A percentile compares a stretch with the other conserved stretches of the same genome.
Conservation (phyloP, 1,139 yeast species). For the Hansenula sp. region DNA sequence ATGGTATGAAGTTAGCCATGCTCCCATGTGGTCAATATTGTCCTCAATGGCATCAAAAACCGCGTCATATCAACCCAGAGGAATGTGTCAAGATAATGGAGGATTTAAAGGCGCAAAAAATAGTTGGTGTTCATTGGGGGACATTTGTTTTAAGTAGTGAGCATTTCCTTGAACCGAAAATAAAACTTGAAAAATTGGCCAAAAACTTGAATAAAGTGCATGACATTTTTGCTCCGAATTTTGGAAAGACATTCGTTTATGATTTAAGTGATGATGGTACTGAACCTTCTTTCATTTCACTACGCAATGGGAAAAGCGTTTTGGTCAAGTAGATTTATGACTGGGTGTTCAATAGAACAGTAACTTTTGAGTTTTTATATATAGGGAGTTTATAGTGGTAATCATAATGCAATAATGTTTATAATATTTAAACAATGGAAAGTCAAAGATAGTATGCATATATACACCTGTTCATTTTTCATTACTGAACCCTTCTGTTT, state of each 20-base stretch:
- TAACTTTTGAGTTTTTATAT: too few species aligned
- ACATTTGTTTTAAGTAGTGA: conserved; percentile 88
- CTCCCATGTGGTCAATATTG: conserved; percentile 94
- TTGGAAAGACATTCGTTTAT: conserved; percentile 48
- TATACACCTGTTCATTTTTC: background rate
- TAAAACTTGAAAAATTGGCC: conserved; percentile 36
- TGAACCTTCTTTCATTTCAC: conserved; percentile 11
- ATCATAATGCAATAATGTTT: too few species aligned
- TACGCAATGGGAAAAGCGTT: conserved; percentile 28
- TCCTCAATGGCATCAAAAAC: conserved; percentile 91
- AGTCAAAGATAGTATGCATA: background rate
- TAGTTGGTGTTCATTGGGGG: conserved; percentile 95
- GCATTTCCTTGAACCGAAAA: conserved; percentile 79
- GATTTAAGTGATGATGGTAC: conserved; percentile 23
- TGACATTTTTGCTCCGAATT: conserved; percentile 45
- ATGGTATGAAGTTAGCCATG: conserved; percentile 62
- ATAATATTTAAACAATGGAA: background rate
- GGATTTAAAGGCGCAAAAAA: conserved; percentile 55
- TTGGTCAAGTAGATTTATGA: conserved; percentile 16
- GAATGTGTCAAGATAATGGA: conserved; percentile 70
- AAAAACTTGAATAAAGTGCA: conserved; percentile 27
- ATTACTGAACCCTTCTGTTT: conserved; percentile 3
- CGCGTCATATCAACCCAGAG: conserved; percentile 80
- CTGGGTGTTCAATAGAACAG: too few species aligned
- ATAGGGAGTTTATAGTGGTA: too few species aligned